Evolutionary conservation across 1,284 basidiomycete genomes (phyloP).

Genomic region (Ustilago trichophora): DNA sequence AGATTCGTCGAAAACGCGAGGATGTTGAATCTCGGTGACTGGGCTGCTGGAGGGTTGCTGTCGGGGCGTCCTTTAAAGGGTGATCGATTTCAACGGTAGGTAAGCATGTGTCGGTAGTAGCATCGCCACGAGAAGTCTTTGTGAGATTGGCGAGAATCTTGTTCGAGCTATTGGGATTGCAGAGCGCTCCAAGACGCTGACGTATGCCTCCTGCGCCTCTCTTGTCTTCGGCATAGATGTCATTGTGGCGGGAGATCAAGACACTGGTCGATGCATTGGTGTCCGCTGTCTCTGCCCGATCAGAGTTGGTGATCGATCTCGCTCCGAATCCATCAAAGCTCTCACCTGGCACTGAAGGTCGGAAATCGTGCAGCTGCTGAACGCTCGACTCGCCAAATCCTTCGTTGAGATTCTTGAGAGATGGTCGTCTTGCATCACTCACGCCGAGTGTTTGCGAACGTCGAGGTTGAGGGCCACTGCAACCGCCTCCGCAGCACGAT

Average conservation of each 20-base stretch:
- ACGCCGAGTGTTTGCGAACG: not conserved
- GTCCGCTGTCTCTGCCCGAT: not conserved
- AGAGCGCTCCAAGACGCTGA: conserved; percentile 1
- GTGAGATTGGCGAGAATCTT: conserved; percentile 5
- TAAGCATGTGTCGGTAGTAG: not conserved
- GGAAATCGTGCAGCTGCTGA: conserved; percentile 35
- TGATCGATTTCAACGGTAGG: conserved; percentile 1
- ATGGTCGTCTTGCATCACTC: not conserved
- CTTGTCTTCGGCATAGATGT: not conserved
- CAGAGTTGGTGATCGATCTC: not conserved
- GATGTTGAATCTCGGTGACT: not conserved
- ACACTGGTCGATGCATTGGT: not conserved
- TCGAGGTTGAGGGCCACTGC: not conserved
- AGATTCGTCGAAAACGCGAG: not conserved
- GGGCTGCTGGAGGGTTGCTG: not conserved
- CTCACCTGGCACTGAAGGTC: conserved; percentile 3
- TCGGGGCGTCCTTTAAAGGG: not conserved
- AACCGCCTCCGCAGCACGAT: not conserved
- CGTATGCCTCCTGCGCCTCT: not conserved
- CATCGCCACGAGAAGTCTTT: conserved; percentile 7
- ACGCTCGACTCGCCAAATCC: conserved; percentile 5
- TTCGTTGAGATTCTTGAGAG: not conserved
- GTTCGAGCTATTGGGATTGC: not conserved
- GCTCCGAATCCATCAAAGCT: not conserved
- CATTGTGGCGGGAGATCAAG: not conserved